Conservation (phyloP, 345 rosid species). For the Firmiana major region DNA sequence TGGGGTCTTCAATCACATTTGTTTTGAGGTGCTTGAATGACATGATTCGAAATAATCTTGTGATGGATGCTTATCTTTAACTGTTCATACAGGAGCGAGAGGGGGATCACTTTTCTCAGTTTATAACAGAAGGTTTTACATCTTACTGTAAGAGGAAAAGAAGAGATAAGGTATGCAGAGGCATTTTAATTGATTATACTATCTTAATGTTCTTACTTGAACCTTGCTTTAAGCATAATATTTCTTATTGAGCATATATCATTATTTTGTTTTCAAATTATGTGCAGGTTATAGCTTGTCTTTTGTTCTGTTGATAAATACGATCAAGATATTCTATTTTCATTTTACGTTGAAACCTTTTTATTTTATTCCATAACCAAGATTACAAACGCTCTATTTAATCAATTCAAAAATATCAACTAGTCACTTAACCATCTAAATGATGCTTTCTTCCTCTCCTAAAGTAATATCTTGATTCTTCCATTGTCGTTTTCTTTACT, state of each 20-base stretch:
- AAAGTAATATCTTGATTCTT: background rate
- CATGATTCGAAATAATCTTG: background rate
- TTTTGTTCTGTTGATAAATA: background rate
- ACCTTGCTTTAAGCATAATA: background rate
- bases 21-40: background rate
- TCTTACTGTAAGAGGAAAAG: constrained; percentile 95
- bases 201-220: background rate
- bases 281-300: background rate
- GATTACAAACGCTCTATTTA: background rate
- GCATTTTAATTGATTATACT: background rate
- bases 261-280: background rate
- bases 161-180: constrained; percentile 73
- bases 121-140: constrained; percentile 90
- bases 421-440: background rate
- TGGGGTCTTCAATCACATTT: background rate
- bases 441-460: background rate
- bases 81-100: constrained; percentile 65
- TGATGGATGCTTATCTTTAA: constrained; percentile 2
- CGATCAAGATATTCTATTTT: background rate
- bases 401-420: background rate
- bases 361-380: background rate
- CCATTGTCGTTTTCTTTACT: background rate
- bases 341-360: background rate
- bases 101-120: constrained; percentile 97
- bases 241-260: background rate